Base-by-base conservation (phyloP, 1,284 basidiomycete species). In the Pseudozyma tsukubaensis region DNA sequence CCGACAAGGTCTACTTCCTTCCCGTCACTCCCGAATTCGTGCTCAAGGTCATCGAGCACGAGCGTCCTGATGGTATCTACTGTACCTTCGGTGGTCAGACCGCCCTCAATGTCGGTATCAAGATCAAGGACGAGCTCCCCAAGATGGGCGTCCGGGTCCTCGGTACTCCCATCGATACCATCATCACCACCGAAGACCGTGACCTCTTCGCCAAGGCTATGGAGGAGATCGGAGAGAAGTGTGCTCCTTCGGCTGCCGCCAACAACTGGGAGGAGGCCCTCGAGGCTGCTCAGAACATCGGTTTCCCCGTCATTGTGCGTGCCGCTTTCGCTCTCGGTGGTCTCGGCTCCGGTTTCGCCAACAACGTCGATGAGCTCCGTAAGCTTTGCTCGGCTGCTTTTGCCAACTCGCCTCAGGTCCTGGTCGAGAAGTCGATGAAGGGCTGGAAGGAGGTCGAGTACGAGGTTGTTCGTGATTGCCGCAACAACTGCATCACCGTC, bases 401-500 rank as follows among this genome's bases (percentile, higher is more conserved):
- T 84, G 95, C 96, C 50, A 97, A 94, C 36, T 94, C 92, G 78
- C 94, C 96, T 51, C 96, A 99, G 86, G 95, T 99, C 1, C 88
- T 99, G 29, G 94, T 99, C 24, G 96, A 99, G 88, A 96, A 91
- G 88, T 94, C 93, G 84, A 98, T 99, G 95, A 97, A 98, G 87
- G 96, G 96, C 13, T 79, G 76, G 78, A 98, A 99, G 87, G 96
- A 99, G 87, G 94, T 98, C 78, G 96, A 99, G 87, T 99, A 99
- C 82, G 96, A 99, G 85, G 96, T 99, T 54, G 96, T 98, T n/a
- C 89, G 96, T 65, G 96, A 99, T 86, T 97, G 94, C 86, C 89
- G 93, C 77, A 92, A 98, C 86, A 97, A 97, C 86, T 97, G 95
- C 84, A 98, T 98, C 86, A 97, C 94, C 1, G 95, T 98, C 72